phyloP scores from a whole-genome alignment of 2,329 filamentous ascomycete genomes.

The Colletotrichum tanaceti region DNA sequence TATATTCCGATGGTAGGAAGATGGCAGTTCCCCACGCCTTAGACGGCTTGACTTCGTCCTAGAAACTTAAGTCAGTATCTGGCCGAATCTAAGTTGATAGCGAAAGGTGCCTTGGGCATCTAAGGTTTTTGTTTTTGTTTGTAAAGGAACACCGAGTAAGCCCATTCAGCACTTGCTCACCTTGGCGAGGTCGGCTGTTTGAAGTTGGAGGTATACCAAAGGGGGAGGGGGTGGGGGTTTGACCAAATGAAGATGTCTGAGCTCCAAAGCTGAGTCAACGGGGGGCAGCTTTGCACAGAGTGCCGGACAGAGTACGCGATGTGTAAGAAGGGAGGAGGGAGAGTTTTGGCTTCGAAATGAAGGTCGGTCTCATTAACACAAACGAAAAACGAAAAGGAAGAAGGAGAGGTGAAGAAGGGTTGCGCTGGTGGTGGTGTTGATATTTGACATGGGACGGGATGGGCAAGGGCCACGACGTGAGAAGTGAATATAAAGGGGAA shows the following conservation, averaged over 20 bases:
- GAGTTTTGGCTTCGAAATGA: slow-evolving; percentile 1
- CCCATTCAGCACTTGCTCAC: not conserved
- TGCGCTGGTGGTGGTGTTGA: not conserved
- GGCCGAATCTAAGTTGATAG: not conserved
- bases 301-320: not conserved
- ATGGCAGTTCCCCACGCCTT: not conserved
- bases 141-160: not conserved
- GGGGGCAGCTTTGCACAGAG: not conserved
- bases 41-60: not conserved
- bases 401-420: not conserved
- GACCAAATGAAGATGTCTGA: slow-evolving; percentile 1
- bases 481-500: not conserved
- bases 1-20: not conserved
- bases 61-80: slow-evolving; percentile 10
- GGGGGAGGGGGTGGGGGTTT: not conserved
- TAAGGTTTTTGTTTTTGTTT: slow-evolving; percentile 4
- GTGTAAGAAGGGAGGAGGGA: slow-evolving; percentile 2
- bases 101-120: slow-evolving; percentile 14
- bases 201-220: not conserved
- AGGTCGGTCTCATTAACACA: not conserved
- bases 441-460: slow-evolving; percentile 4
- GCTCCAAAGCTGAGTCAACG: slow-evolving; percentile 4
- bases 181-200: slow-evolving; percentile 14
- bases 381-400: not conserved
- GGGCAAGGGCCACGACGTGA: not conserved